Evolutionary conservation across 2,329 filamentous ascomycete species (phyloP).

Genomic region (Beauveria sp.): DNA sequence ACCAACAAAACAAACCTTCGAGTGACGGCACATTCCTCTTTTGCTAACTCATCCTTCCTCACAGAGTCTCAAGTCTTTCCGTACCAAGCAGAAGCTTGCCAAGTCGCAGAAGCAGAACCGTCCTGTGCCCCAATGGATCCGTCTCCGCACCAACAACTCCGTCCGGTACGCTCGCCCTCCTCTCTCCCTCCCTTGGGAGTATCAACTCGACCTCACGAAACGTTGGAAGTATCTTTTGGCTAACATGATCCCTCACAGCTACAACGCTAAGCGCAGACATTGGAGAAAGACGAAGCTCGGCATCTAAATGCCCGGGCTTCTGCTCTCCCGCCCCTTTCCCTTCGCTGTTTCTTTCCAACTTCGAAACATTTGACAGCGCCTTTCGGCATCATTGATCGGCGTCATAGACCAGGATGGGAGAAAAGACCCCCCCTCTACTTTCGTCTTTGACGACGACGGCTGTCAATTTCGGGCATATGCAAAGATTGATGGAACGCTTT

Average conservation of each 20-base stretch:
- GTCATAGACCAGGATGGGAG: not conserved
- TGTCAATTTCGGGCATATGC: not conserved
- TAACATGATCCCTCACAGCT: slow-evolving; percentile 49
- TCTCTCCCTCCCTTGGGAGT: not conserved
- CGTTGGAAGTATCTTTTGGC: not conserved
- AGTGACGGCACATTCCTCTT: not conserved
- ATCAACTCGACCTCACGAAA: not conserved
- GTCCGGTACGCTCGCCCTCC: slow-evolving; percentile 70
- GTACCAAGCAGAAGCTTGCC: slow-evolving; percentile 99
- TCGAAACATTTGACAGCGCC: slow-evolving; percentile 12
- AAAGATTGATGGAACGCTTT: slow-evolving; percentile 1
- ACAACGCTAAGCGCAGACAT: slow-evolving; percentile 99
- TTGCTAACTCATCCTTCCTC: slow-evolving; percentile 19
- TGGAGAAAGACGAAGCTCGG: slow-evolving; percentile 99
- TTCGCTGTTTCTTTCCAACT: slow-evolving; percentile 18
- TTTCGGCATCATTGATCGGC: not conserved
- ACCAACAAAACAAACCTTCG: not conserved
- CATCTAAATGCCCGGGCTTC: slow-evolving; percentile 62
- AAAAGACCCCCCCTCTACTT: not conserved
- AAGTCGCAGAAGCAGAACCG: slow-evolving; percentile 99
- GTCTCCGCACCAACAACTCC: slow-evolving; percentile 96
- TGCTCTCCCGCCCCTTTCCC: slow-evolving; percentile 11
- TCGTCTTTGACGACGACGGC: not conserved
- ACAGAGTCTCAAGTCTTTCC: slow-evolving; percentile 99
- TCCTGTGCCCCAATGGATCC: slow-evolving; percentile 99